A percentile compares a stretch with the other conserved stretches of the same genome.
phyloP scores from a whole-genome alignment of 2,329 filamentous ascomycete genomes.

The Simplicillium aogashimaense region DNA sequence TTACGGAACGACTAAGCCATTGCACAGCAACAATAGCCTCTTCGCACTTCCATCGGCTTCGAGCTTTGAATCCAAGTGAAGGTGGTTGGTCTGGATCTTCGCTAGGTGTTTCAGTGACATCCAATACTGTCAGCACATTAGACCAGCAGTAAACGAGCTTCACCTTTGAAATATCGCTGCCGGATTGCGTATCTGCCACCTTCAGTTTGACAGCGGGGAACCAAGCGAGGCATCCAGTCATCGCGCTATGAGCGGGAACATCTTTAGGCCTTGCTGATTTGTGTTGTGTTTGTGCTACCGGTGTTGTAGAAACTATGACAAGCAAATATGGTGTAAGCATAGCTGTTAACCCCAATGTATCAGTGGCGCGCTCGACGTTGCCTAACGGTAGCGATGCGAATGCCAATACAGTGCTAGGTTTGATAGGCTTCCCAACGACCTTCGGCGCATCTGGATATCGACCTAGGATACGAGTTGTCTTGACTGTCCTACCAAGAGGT shows the following conservation, averaged over 20 bases:
- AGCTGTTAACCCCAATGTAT: constrained; percentile 81
- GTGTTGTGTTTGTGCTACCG: constrained; percentile 90
- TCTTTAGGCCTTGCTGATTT: constrained; percentile 89
- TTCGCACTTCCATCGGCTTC: constrained; percentile 85
- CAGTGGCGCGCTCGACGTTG: constrained; percentile 85
- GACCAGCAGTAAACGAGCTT: constrained; percentile 99
- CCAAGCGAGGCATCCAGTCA: constrained; percentile 94
- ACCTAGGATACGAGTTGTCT: constrained; percentile 82
- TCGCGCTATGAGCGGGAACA: constrained; percentile 75
- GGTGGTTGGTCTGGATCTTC: constrained; percentile 69
- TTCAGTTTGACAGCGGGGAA: constrained; percentile 94
- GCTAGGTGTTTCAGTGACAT: constrained; percentile 64
- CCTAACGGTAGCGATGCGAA: constrained; percentile 86
- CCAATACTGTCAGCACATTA: constrained; percentile 87
- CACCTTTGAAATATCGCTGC: constrained; percentile 62
- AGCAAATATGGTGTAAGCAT: constrained; percentile 92
- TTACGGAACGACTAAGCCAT: constrained; percentile 88
- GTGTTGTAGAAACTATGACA: constrained; percentile 95
- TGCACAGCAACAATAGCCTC: constrained; percentile 95
- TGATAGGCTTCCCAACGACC: constrained; percentile 57
- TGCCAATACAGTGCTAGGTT: constrained; percentile 88
- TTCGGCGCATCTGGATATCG: constrained; percentile 69
- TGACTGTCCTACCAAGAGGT: constrained; percentile 73
- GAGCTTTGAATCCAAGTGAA: constrained; percentile 67
- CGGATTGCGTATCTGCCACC: constrained; percentile 54